phyloP scores from a whole-genome alignment of 495 filamentous ascomycete species.

The Penicillium bialowiezense region DNA sequence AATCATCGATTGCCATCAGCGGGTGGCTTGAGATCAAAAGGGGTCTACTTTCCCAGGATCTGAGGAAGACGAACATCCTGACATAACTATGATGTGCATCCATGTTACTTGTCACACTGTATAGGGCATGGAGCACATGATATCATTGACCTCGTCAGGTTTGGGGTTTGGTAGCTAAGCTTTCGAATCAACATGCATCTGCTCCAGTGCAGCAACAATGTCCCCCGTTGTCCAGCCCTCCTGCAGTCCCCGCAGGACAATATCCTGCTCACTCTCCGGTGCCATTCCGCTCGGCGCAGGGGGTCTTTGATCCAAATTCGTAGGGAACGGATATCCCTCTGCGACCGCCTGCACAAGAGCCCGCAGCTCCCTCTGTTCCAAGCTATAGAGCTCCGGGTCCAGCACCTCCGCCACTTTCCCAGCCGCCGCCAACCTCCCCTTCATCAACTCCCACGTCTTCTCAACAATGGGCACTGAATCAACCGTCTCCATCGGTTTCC shows the following conservation, averaged over 20 bases:
- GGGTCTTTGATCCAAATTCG: slow-evolving; percentile 50
- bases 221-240: slow-evolving; percentile 32
- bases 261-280: slow-evolving; percentile 51
- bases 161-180: too few species aligned
- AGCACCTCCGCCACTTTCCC: slow-evolving; percentile 29
- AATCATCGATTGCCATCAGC: slow-evolving; percentile 1
- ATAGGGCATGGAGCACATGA: too few species aligned
- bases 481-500: slow-evolving; percentile 56
- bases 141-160: too few species aligned
- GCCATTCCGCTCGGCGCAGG: slow-evolving; percentile 52
- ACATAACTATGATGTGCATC: neutral
- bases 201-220: slow-evolving; percentile 35
- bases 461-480: slow-evolving; percentile 45
- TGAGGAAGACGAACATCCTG: too few species aligned
- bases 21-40: slow-evolving; percentile 2
- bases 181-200: slow-evolving; percentile 33
- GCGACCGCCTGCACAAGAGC: slow-evolving; percentile 43
- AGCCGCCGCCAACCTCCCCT: slow-evolving; percentile 24
- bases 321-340: slow-evolving; percentile 57
- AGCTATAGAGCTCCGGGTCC: slow-evolving; percentile 12
- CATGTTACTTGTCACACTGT: too few species aligned
- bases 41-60: neutral
- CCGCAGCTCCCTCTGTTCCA: slow-evolving; percentile 14
- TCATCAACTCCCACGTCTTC: slow-evolving; percentile 37
- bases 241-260: slow-evolving; percentile 41